These are phyloP conservation scores for Myriangium duriaei DNA, from an alignment of 2,329 filamentous ascomycete species.

Conservation along the genomic window DNA sequence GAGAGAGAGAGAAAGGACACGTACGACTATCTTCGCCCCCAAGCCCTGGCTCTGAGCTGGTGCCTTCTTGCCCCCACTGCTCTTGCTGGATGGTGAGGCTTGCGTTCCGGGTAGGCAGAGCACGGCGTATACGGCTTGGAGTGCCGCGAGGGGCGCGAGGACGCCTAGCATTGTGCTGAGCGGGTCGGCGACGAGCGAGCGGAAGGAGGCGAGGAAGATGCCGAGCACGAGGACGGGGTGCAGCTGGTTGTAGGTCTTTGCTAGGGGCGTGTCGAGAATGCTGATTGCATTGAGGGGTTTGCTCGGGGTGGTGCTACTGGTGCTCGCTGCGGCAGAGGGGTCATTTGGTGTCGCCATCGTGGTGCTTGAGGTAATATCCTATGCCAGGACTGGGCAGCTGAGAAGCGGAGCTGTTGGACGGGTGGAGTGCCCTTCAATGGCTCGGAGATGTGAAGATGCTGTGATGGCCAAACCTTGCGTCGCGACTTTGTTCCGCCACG, in stretches of 20 bases:
- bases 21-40: slow-evolving; percentile 31
- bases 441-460: too few relatives aligned
- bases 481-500: too few relatives aligned
- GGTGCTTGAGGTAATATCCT: not conserved
- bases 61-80: slow-evolving; percentile 33
- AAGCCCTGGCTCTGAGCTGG: slow-evolving; percentile 25
- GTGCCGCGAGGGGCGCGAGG: slow-evolving; percentile 47
- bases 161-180: slow-evolving; percentile 48
- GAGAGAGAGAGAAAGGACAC: slow-evolving; percentile 13
- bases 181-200: slow-evolving; percentile 56
- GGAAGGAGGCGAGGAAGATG: slow-evolving; percentile 52
- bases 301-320: slow-evolving; percentile 6
- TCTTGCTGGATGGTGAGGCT: slow-evolving; percentile 17
- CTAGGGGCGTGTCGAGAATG: slow-evolving; percentile 17
- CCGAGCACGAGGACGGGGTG: slow-evolving; percentile 57
- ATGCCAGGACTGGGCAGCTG: not conserved
- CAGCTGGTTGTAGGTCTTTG: slow-evolving; percentile 43
- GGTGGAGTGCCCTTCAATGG: too few relatives aligned
- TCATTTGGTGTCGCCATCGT: slow-evolving; percentile 8
- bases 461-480: too few relatives aligned
- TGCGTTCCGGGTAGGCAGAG: slow-evolving; percentile 46
- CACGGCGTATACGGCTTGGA: slow-evolving; percentile 51
- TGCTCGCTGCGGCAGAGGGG: slow-evolving; percentile 3
- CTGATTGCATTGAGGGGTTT: slow-evolving; percentile 18
- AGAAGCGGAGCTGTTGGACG: too few relatives aligned